These are phyloP conservation scores for Pharus latifolius DNA, from an alignment of 176 grass and related monocot genomes.

Conservation along the genomic window DNA sequence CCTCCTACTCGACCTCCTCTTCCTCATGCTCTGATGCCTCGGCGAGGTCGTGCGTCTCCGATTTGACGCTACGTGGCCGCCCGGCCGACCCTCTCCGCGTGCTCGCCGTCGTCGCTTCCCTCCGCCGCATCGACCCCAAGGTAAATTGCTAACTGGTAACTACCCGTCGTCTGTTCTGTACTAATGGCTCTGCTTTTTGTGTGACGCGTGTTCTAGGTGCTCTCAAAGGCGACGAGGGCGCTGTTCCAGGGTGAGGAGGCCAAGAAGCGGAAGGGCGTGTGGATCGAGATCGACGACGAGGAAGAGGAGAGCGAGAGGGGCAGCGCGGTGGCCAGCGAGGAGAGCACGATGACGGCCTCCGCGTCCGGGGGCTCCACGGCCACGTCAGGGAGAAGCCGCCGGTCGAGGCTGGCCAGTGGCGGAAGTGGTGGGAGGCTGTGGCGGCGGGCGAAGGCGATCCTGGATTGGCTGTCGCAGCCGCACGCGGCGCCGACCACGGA, in stretches of 20 bases:
- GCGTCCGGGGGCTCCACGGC: slow-evolving; percentile 32
- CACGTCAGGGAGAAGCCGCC: slow-evolving; percentile 19
- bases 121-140: slow-evolving; percentile 33
- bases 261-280: slow-evolving; percentile 43
- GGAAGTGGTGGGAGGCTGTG: neutral
- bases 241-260: neutral
- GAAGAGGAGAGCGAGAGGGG: slow-evolving; percentile 15
- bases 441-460: slow-evolving; percentile 14
- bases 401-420: neutral
- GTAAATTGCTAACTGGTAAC: neutral
- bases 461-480: slow-evolving; percentile 22
- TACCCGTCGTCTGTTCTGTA: neutral
- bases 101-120: slow-evolving; percentile 32
- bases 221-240: slow-evolving; percentile 18
- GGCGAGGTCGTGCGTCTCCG: slow-evolving; percentile 38
- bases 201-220: slow-evolving; percentile 25
- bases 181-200: slow-evolving; percentile 4
- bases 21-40: slow-evolving; percentile 24
- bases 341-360: slow-evolving; percentile 24
- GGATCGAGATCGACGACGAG: slow-evolving; percentile 18
- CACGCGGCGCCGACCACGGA: slow-evolving; percentile 17
- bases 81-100: slow-evolving; percentile 29
- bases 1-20: slow-evolving; percentile 28
- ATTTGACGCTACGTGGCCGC: slow-evolving; percentile 15
- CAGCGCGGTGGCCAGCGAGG: slow-evolving; percentile 32